These are phyloP conservation scores for Stephanodiscus minutulus DNA, from an alignment of 108 stramenopile genomes.

Conservation along the genomic window DNA sequence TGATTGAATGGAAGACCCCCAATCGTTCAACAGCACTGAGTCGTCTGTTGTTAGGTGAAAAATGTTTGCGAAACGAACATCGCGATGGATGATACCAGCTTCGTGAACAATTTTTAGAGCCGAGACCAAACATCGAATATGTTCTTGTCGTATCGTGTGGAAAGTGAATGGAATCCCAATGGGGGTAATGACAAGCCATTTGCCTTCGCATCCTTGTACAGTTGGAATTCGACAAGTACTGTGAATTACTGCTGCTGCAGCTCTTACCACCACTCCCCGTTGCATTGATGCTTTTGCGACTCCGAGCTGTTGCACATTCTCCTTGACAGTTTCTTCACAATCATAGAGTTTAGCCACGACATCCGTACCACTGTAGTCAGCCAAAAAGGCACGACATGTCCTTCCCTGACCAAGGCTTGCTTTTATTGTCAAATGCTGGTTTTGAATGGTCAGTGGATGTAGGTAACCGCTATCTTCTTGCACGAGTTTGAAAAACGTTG, in stretches of 20 bases:
- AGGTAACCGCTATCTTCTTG: constrained; percentile 14
- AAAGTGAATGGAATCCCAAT: constrained; percentile 13
- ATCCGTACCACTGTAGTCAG: constrained; percentile 13
- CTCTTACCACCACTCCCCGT: neutral
- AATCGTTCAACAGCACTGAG: constrained; percentile 5
- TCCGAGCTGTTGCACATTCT: constrained; percentile 11
- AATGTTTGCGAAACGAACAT: constrained; percentile 12
- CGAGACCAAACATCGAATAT: constrained; percentile 5
- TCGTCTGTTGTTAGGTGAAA: constrained; percentile 8
- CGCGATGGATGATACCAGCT: constrained; percentile 6
- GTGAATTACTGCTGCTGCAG: constrained; percentile 8
- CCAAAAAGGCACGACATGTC: constrained; percentile 13
- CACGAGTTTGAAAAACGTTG: constrained; percentile 15
- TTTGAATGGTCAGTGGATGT: constrained; percentile 8
- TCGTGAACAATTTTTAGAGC: constrained; percentile 6
- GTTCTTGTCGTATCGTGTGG: constrained; percentile 8
- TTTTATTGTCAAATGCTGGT: constrained; percentile 11
- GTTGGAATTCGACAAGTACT: constrained; percentile 11
- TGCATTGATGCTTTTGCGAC: constrained; percentile 9
- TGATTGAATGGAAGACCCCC: constrained; percentile 9
- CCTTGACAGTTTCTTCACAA: constrained; percentile 10
- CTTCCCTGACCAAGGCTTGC: constrained; percentile 10
- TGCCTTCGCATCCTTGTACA: constrained; percentile 15
- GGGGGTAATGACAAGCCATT: constrained; percentile 6
- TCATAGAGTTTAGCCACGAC: constrained; percentile 14